Base-by-base conservation (phyloP, 2,329 filamentous ascomycete species). In the Xylaria sp. region DNA sequence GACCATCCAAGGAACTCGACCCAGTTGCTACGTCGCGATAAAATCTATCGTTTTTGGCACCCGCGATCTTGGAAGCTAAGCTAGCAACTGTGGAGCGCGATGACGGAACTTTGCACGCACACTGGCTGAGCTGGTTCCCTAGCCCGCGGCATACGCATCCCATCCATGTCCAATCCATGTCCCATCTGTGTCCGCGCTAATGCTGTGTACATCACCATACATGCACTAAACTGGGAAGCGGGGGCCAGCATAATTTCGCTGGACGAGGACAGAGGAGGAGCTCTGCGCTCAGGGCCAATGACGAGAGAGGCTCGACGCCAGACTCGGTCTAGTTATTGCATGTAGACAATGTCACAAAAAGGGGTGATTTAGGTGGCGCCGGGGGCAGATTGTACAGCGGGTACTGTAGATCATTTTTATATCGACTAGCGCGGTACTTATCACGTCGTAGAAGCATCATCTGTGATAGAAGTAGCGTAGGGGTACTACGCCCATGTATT, bases 71-170 rank as follows among this genome's bases (percentile, higher is more conserved):
- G 47, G 53, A 47, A 60, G 69, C 57, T 64, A 32, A 61, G 61
- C 50, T 53, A 4, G 27, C 3, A 50, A 7, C 48, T 36, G 68
- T 71, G 56, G 69, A 42, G 54, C 60, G 45, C 60, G 47, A 75
- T 75, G 74, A 75, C 74, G 73, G 63, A 64, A 65, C 30, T 30
- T 27, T 61, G 62, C 68, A 64, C 65, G 24, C 32, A 64, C 62
- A 62, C 62, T 53, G 24, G 66, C 48, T n/a, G 39, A 66, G 54
- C 61, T 62, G 64, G 48, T 45, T 45, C 36, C 19, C 12, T 42
- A 27, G 51, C 50, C 42, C 14, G 48, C 64, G 51, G 57, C 51
- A 60, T 8, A 56, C 17, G 8, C 17, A 34, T n/a, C 17, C 17
- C 27, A 32, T 30, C 55, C 50, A n/a, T 53, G 54, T 27, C 47